These are phyloP conservation scores for Casuarina equisetifolia DNA, from an alignment of 306 rosid species.

Conservation along the genomic window DNA sequence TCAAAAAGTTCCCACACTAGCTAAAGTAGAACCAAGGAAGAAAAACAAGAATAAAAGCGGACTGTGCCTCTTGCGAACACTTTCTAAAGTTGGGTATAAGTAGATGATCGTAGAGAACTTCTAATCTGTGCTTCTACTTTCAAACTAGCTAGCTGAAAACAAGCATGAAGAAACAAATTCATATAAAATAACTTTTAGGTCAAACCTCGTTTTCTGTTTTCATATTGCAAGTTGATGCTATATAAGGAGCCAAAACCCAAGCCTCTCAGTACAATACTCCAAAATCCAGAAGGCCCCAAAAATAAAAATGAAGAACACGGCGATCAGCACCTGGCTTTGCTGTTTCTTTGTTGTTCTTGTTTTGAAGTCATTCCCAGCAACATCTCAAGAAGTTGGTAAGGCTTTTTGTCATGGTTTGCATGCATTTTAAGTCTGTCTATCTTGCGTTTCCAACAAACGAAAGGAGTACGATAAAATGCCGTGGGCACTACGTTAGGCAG, in stretches of 20 bases:
- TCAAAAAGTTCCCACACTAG: too few relatives aligned
- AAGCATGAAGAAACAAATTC: too few relatives aligned
- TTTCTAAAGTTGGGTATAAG: too few relatives aligned
- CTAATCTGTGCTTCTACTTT: too few relatives aligned
- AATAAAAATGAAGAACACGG: slow-evolving; percentile 29
- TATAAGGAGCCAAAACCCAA: neutral
- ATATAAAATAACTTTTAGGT: neutral
- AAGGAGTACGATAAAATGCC: neutral
- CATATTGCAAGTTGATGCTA: neutral
- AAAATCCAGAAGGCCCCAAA: neutral
- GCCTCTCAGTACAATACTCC: neutral
- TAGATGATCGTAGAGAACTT: too few relatives aligned
- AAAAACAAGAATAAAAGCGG: neutral
- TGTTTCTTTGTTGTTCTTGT: slow-evolving; percentile 31
- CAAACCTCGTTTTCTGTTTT: neutral
- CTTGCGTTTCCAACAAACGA: neutral
- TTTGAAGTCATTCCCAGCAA: slow-evolving; percentile 29
- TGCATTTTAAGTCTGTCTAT: neutral
- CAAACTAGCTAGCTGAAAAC: too few relatives aligned
- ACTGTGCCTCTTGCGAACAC: too few relatives aligned
- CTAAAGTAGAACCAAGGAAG: neutral
- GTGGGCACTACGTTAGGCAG: neutral
- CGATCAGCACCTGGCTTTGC: slow-evolving; percentile 23
- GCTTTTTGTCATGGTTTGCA: neutral
- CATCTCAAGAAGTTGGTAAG: slow-evolving; percentile 61